Evolutionary conservation across 177 flowering plant genomes (phyloP), one percentile per base, ranked within the genome.

Genomic region (Telopea speciosissima): DNA sequence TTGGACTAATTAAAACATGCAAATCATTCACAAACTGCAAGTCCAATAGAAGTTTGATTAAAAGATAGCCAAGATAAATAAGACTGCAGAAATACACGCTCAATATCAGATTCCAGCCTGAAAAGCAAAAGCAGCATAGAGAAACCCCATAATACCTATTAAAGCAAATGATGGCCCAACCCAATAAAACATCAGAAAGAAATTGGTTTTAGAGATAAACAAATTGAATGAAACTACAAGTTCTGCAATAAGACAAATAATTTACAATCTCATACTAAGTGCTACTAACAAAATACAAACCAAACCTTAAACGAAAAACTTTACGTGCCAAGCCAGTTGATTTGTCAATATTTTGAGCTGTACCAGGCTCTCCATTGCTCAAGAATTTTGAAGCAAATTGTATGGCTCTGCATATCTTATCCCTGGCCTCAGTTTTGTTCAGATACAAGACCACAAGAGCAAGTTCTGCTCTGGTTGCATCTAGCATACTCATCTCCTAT

Each of bases 361-460:
- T 90, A 59, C 99, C 99, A 63, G 98, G 87, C 77, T 91, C 76
- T 66, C 99, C 99, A 82, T 91, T 78, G 76, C 98, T 93, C 78
- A 96, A 62, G 79, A 89, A 96, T 71, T 93, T 96, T 23, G 98
- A 93, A 73, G 97, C 99, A 83, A 93, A 96, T 44, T 96, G 98
- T 75, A 96, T 96, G 26, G 98, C 92, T 81, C 97, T 83, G 87
- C 98, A 93, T 76, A 93, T 87, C 91, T 96, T 96, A 83, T 96
- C 99, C 83, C 98, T 88, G 31, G 99, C 89, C 81, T 96, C 99
- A 68, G 99, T 97, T 80, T 96, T 96, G 82, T 89, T 91, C 85
- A 93, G 77, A 76, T 89, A 96, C 78, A 93, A 68, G 63, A 96
- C 89, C 44, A 84, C 77, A 68, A 93, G 92, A 60, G 81, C 98